phyloP scores from a whole-genome alignment of 371 early-diverging fungal species.

The Chytridium lagenaria region DNA sequence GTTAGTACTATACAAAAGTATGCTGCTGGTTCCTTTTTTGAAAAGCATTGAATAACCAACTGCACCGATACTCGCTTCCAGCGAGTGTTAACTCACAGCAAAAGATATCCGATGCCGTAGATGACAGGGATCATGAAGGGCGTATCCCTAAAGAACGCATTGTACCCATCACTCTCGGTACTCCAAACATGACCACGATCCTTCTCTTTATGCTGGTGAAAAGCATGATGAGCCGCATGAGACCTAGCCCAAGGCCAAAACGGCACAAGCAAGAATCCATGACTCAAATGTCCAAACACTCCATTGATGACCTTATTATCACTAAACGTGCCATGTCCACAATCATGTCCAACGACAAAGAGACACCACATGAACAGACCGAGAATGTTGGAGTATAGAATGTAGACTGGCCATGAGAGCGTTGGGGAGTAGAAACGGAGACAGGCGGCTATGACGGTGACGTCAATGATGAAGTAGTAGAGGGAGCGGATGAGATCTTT shows the following conservation, averaged over 20 bases:
- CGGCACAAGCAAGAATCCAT: conserved; percentile 52
- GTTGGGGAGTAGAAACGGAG: conserved; percentile 28
- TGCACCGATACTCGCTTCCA: no score
- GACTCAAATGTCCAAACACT: conserved; percentile 45
- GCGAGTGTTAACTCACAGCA: background rate
- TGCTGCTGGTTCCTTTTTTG: background rate
- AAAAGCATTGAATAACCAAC: background rate
- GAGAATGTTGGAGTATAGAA: conserved; percentile 34
- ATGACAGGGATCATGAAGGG: conserved; percentile 41
- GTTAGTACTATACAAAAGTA: no score
- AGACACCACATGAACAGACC: conserved; percentile 52
- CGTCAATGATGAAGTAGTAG: conserved; percentile 36
- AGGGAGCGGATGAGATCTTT: conserved; percentile 35
- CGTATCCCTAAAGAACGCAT: conserved; percentile 29
- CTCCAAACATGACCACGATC: conserved; percentile 44
- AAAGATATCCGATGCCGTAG: conserved; percentile 38
- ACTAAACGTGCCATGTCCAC: conserved; percentile 50
- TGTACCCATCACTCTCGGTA: conserved; percentile 32
- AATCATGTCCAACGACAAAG: conserved; percentile 51
- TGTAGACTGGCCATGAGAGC: conserved; percentile 36
- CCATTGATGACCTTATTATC: conserved; percentile 42
- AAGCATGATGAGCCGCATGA: conserved; percentile 50
- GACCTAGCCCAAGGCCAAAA: conserved; percentile 52
- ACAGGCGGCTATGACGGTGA: conserved; percentile 33
- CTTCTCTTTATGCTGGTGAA: conserved; percentile 48